phyloP scores from a whole-genome alignment of 1,284 basidiomycete species.

The Marasmius oreades region DNA sequence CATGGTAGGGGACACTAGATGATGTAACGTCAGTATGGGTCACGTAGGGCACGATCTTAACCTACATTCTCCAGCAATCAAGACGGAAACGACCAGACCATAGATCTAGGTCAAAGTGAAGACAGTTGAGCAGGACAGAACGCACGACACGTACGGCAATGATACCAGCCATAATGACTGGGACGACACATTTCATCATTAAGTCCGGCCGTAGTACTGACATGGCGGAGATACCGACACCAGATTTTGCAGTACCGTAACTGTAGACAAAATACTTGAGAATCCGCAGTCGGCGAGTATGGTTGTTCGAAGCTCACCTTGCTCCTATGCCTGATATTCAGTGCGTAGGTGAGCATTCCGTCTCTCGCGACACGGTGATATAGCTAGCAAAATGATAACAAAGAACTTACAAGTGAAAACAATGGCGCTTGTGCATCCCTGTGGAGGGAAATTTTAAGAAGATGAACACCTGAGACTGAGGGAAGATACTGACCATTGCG shows the following conservation, averaged over 20 bases:
- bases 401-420: conserved; percentile 89
- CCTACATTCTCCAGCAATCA: conserved; percentile 78
- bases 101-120: conserved; percentile 52
- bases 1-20: conserved; percentile 48
- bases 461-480: conserved; percentile 5
- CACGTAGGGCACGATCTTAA: not conserved
- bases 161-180: conserved; percentile 99
- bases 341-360: conserved; percentile 9
- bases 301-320: conserved; percentile 45
- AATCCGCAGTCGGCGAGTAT: conserved; percentile 6
- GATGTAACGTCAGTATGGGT: conserved; percentile 9
- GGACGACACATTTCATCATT: conserved; percentile 95
- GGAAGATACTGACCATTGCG: conserved; percentile 71
- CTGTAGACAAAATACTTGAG: conserved; percentile 30
- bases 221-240: conserved; percentile 99
- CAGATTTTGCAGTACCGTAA: conserved; percentile 97
- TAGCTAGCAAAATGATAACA: not conserved
- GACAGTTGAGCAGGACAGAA: conserved; percentile 5
- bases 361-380: not conserved
- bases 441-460: conserved; percentile 13
- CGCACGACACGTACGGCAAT: conserved; percentile 68
- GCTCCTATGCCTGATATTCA: conserved; percentile 60
- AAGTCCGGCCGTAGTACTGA: conserved; percentile 92
- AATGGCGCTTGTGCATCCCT: conserved; percentile 96
- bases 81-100: conserved; percentile 90